Evolutionary conservation across 2,329 filamentous ascomycete species (phyloP).

Genomic region (Chaetomium sp.): DNA sequence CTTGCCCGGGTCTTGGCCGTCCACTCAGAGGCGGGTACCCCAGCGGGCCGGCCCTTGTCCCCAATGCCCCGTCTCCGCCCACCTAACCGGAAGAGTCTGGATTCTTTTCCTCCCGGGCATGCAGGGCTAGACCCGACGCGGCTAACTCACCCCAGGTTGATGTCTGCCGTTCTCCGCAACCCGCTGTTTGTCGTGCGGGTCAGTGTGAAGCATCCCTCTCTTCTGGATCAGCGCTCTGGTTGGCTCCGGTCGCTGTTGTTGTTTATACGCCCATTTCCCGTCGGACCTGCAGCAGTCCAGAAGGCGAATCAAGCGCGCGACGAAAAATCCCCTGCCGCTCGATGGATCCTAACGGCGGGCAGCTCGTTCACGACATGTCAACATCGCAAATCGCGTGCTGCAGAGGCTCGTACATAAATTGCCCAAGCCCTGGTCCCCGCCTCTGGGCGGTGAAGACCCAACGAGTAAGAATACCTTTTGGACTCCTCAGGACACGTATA

Average conservation of each 20-base stretch:
- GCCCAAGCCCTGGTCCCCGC: neutral
- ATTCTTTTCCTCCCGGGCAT: neutral
- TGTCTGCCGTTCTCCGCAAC: neutral
- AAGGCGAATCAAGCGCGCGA: neutral
- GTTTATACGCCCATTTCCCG: neutral
- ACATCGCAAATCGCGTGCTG: neutral
- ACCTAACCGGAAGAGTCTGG: conserved; percentile 4
- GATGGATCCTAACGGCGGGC: neutral
- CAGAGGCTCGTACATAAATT: neutral
- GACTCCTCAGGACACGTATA: conserved; percentile 8
- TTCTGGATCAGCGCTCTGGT: neutral
- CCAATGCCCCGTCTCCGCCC: neutral
- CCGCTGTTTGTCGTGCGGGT: neutral
- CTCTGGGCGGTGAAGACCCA: conserved; percentile 5
- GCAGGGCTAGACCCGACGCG: neutral
- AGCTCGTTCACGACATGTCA: neutral
- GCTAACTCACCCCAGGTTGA: neutral
- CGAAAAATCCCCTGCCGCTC: neutral
- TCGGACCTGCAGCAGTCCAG: neutral
- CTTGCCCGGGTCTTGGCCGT: neutral
- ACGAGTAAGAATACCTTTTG: neutral
- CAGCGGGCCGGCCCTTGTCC: neutral
- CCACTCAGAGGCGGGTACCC: neutral
- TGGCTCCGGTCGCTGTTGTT: neutral
- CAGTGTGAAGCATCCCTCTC: neutral